Evolutionary conservation across 1,139 yeast species (phyloP), one percentile per base, ranked within the genome.

Genomic region (Geotrichum fermentans): DNA sequence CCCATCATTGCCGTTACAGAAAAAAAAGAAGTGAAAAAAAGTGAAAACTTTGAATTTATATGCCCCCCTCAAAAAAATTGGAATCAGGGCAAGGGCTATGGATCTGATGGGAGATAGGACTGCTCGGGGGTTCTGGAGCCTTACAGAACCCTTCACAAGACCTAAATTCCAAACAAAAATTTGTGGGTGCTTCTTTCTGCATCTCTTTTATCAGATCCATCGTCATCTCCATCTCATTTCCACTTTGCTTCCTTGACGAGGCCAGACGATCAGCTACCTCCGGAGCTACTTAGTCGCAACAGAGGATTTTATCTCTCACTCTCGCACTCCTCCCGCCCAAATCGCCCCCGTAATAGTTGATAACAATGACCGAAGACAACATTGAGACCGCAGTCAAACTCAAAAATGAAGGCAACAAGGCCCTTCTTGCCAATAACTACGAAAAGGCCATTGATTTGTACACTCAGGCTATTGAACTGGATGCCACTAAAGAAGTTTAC

Each of bases 331-430:
- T n/a, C 28, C 18, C 40, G 40, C 20, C 40, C 40, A 36, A 18
- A 34, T 13, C 37, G 18, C n/a, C 22, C 18, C 21, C 13, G 4
- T 34, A 34, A 13, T 5, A 37, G n/a, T 6, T 22, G 41, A 22
- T 24, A 22, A 38, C 10, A 26, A 40, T 40, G 43, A 20, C 43
- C 14, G 33, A 40, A 26, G 41, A 38, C n/a, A 33, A 41, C 26
- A 14, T 24, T 13, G 37, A 28, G 5, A 14, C 48, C 11, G 64
- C 63, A 4, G 56, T 48, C 36, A 56, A 55, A 32, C 49, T 55
- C 38, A 90, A 90, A 64, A 78, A 79, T 56, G 70, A 75, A 59
- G 98, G 97, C 10, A 92, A 92, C 62, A 73, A 70, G n/a, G 76
- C 72, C 45, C 73, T 92, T 48, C 79, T 82, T 58, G 74, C 72